Percentiles rank a stretch among this genome's conserved stretches.
phyloP scores from a whole-genome alignment of 345 rosid genomes.

The Hibiscus tridactylites region DNA sequence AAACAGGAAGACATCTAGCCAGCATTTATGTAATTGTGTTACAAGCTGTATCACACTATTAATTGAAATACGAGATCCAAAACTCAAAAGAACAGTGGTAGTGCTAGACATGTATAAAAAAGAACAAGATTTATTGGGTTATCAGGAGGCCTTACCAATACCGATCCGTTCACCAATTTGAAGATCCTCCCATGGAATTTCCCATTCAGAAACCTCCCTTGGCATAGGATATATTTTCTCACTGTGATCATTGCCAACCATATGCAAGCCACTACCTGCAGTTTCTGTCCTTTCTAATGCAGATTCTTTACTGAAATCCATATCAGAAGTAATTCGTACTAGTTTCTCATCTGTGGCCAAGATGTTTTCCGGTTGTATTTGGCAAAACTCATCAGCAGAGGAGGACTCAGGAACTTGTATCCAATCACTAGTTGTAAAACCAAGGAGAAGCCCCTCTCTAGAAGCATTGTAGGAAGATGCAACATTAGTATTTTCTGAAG shows the following conservation, averaged over 20 bases:
- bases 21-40: neutral
- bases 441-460: constrained; percentile 27
- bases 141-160: constrained; percentile 55
- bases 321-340: constrained; percentile 15
- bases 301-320: constrained; percentile 30
- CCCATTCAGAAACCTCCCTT: constrained; percentile 82
- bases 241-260: constrained; percentile 29
- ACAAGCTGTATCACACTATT: neutral
- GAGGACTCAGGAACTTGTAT: constrained; percentile 17
- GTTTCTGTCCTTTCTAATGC: constrained; percentile 23
- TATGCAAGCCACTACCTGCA: constrained; percentile 19
- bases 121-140: neutral
- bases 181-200: constrained; percentile 93
- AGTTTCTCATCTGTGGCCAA: constrained; percentile 14
- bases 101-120: neutral
- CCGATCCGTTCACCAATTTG: constrained; percentile 98
- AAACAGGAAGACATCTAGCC: neutral
- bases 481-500: constrained; percentile 16
- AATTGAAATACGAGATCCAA: neutral
- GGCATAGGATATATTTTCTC: constrained; percentile 59
- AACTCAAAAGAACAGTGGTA: neutral
- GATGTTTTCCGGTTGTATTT: constrained; percentile 24
- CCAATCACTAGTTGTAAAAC: constrained; percentile 20
- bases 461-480: constrained; percentile 24
- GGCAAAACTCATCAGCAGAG: constrained; percentile 31